Base-by-base conservation (phyloP, 225 moss, liverwort and hornwort species). In the Marchantia polymorpha region DNA sequence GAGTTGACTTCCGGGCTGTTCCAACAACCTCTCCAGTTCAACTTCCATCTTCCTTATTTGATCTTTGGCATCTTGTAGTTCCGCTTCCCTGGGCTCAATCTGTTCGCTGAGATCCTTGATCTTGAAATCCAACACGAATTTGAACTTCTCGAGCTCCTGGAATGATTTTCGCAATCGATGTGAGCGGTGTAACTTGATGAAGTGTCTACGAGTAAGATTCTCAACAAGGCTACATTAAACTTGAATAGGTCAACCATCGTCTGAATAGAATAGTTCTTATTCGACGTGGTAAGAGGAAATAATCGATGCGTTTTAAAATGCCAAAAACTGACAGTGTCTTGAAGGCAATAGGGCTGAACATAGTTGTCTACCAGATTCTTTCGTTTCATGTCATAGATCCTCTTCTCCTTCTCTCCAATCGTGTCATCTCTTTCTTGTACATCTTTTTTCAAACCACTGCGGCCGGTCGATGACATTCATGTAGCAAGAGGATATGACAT, bases 111-210 rank as follows among this genome's bases (percentile, higher is more conserved):
- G 80, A 30, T 97, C 93, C 77, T 94, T 91, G 11, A 97, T 94
- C 79, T 94, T 94, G 20, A 89, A 93, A 64, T 97, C 94, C 16
- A 97, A 52, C 7, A 97, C 96, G 83, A 94, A 97, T 82, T 97
- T 94, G 29, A 92, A 94, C 52, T 97, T 97, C 74, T 97, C 94
- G 10, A 97, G 77, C 59, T 97, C 94, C 94, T 96, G 3, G 14
- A 13, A 27, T 23, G 17, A 30, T 52, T 9, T 12, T 67, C 67
- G 6, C 27, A 26, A 30, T 1, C 30, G 14, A 13, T 26, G 2
- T 30, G 27, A 67, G 5, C 9, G n/a, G 50, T 65, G 71, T 51
- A 71, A 19, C 3, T 39, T 11, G 50, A 47, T 71, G 65, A 5
- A 27, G 65, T 12, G 9, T 4, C 16, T 60, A 17, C 29, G 39